phyloP scores from a whole-genome alignment of 129 eudicot species.

The Dittrichia graveolens region DNA sequence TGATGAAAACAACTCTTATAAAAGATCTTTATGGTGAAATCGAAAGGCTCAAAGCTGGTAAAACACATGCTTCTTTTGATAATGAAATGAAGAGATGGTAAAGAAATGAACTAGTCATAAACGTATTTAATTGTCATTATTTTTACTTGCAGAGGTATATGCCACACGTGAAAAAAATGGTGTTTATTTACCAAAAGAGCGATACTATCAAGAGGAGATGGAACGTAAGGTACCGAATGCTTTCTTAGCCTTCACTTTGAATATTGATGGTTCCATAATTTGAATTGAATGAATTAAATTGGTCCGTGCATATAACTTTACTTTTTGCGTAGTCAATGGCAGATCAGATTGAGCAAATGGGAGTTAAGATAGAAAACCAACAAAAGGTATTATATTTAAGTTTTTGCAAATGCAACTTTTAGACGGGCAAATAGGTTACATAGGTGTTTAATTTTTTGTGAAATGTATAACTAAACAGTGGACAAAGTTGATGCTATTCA shows the following conservation, averaged over 20 bases:
- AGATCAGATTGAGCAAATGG: conserved; percentile 93
- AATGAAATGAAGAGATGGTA: neutral
- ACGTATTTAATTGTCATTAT: neutral
- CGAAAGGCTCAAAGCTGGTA: conserved; percentile 91
- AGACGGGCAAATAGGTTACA: no score
- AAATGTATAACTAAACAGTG: no score
- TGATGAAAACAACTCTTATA: conserved; percentile 95
- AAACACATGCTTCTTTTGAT: neutral
- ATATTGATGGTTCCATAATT: neutral
- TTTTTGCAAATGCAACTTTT: no score
- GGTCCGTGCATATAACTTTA: neutral
- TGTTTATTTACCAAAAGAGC: conserved; percentile 94
- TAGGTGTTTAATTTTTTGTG: no score
- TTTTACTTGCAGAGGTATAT: conserved; percentile 65
- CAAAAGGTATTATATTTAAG: conserved; percentile 52
- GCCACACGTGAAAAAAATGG: conserved; percentile 98
- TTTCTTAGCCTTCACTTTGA: neutral
- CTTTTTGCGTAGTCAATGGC: conserved; percentile 73
- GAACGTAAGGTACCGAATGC: conserved; percentile 68
- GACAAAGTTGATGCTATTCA: no score
- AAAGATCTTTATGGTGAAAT: conserved; percentile 97
- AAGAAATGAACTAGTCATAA: neutral
- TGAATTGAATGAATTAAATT: neutral
- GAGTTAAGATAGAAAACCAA: conserved; percentile 63
- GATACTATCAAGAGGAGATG: conserved; percentile 91